A percentile compares a stretch with the other conserved stretches of the same genome.
These are phyloP conservation scores for Truncatella angustata DNA, from an alignment of 2,329 filamentous ascomycete species.

Conservation along the genomic window DNA sequence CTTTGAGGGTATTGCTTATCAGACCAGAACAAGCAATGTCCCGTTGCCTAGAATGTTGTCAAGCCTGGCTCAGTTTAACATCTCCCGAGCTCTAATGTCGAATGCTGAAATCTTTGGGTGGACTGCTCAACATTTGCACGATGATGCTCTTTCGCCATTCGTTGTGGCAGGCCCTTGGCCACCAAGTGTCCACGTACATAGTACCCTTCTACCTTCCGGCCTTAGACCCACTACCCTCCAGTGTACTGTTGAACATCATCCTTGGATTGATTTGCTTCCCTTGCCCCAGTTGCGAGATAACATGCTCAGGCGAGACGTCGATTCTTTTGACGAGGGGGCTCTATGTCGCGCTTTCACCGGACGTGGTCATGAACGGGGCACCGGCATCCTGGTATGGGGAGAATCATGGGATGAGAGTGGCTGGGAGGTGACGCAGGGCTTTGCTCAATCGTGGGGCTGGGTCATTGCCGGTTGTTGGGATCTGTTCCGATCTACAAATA, in stretches of 20 bases:
- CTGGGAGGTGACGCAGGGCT: conserved; percentile 16
- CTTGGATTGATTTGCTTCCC: conserved; percentile 36
- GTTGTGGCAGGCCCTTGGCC: background rate
- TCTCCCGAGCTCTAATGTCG: conserved; percentile 16
- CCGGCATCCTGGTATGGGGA: conserved; percentile 16
- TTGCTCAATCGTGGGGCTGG: conserved; percentile 14
- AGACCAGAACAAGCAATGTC: conserved; percentile 12
- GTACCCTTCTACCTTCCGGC: background rate
- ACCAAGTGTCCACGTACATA: conserved; percentile 6
- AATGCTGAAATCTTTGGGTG: conserved; percentile 13
- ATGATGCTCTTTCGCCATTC: conserved; percentile 16
- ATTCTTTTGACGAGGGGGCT: conserved; percentile 18
- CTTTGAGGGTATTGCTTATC: conserved; percentile 5
- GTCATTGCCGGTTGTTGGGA: conserved; percentile 14
- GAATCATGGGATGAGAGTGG: conserved; percentile 14
- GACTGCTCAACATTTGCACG: conserved; percentile 12
- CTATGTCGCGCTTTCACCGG: conserved; percentile 15
- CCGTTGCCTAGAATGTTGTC: conserved; percentile 15
- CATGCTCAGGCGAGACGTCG: conserved; percentile 17
- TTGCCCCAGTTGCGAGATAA: conserved; percentile 33
- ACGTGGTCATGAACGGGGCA: background rate
- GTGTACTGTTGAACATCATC: conserved; percentile 27
- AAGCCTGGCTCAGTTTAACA: conserved; percentile 16
- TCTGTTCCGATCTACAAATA: conserved; percentile 14
- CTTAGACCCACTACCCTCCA: conserved; percentile 31